Conservation (phyloP, 2,329 filamentous ascomycete genomes). For the Colletotrichum sp. region DNA sequence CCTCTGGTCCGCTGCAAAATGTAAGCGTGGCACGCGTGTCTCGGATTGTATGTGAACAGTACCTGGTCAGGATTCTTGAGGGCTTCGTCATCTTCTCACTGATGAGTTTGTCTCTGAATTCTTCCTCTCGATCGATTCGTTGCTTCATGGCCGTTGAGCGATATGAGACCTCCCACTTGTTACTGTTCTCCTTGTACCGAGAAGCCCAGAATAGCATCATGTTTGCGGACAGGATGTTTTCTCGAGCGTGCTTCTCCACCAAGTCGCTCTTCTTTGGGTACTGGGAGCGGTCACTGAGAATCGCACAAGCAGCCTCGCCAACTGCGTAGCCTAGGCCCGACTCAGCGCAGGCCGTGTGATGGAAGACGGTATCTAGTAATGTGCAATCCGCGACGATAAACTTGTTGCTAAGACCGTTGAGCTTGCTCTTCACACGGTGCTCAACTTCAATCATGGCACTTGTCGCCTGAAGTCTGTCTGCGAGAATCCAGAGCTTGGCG, state of each 20-base stretch:
- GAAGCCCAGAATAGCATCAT: not conserved
- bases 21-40: too few species aligned
- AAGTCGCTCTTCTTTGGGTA: not conserved
- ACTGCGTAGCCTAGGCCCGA: not conserved
- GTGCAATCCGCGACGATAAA: rapidly evolving
- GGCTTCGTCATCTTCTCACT: too few species aligned
- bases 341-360: not conserved
- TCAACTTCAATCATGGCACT: not conserved
- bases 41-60: too few species aligned
- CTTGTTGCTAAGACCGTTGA: too few species aligned
- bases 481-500: not conserved
- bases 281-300: not conserved
- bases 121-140: too few species aligned
- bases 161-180: too few species aligned
- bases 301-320: not conserved
- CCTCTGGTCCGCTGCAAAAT: too few species aligned
- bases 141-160: too few species aligned
- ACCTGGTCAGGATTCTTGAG: too few species aligned
- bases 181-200: not conserved
- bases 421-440: not conserved
- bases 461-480: not conserved
- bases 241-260: not conserved
- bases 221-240: not conserved
- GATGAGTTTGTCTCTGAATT: too few species aligned
- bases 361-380: not conserved